phyloP scores from a whole-genome alignment of 2,329 filamentous ascomycete genomes.

The Ophiostoma tasmaniense region DNA sequence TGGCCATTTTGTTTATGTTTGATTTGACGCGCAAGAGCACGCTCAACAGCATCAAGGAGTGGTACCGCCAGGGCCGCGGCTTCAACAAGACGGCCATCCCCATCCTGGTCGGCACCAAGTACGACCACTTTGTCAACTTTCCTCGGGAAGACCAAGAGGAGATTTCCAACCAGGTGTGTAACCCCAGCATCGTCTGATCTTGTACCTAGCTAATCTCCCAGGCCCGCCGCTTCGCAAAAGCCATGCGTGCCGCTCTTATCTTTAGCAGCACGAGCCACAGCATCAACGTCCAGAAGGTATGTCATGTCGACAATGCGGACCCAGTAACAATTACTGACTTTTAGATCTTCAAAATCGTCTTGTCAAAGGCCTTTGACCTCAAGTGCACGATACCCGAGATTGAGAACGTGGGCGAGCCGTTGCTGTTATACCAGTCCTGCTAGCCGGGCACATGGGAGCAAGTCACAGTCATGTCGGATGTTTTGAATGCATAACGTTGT shows the following conservation, averaged over 20 bases:
- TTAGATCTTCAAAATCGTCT: slow-evolving; percentile 98
- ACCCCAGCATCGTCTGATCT: background rate
- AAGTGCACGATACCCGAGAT: slow-evolving; percentile 99
- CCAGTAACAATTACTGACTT: background rate
- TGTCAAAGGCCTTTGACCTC: slow-evolving; percentile 96
- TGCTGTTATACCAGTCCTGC: slow-evolving; percentile 76
- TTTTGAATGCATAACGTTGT: background rate
- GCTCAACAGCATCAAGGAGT: slow-evolving; percentile 98
- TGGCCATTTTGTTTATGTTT: slow-evolving; percentile 99
- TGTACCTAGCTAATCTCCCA: slow-evolving; percentile 30
- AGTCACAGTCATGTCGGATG: background rate
- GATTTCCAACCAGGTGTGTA: slow-evolving; percentile 80
- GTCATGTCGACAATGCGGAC: slow-evolving; percentile 11
- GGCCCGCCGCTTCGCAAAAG: slow-evolving; percentile 93
- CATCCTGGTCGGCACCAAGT: slow-evolving; percentile 94
- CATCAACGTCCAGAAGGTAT: slow-evolving; percentile 96
- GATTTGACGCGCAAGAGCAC: slow-evolving; percentile 97
- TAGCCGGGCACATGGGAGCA: slow-evolving; percentile 20
- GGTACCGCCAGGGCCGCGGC: slow-evolving; percentile 93
- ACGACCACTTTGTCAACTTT: slow-evolving; percentile 99
- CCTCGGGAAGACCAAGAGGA: slow-evolving; percentile 96
- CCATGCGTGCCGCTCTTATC: slow-evolving; percentile 94
- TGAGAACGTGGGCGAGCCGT: slow-evolving; percentile 91
- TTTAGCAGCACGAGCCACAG: slow-evolving; percentile 99
- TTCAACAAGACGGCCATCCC: slow-evolving; percentile 99